Conservation (phyloP, 345 rosid genomes). For the Eucalyptus dawsonii region DNA sequence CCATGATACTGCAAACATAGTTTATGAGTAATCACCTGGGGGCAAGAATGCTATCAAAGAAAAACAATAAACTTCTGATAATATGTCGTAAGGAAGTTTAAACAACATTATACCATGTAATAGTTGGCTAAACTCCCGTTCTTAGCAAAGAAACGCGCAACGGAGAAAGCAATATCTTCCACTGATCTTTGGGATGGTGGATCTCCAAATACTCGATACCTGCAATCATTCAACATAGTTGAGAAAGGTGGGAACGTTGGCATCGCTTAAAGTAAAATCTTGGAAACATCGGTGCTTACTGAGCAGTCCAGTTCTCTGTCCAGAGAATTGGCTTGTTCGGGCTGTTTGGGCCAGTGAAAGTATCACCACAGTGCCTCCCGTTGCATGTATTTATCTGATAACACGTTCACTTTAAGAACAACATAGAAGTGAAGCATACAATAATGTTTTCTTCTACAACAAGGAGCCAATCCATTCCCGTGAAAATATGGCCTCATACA, state of each 20-base stretch:
- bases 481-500: not conserved
- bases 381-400: slow-evolving; percentile 71
- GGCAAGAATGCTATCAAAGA: not conserved
- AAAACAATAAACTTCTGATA: not conserved
- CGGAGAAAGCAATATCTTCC: slow-evolving; percentile 71
- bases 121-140: slow-evolving; percentile 77
- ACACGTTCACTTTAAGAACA: not conserved
- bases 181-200: slow-evolving; percentile 77
- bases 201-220: slow-evolving; percentile 65
- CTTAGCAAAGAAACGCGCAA: slow-evolving; percentile 77
- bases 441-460: not conserved
- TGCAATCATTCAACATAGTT: not conserved
- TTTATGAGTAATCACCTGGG: not conserved
- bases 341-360: slow-evolving; percentile 43
- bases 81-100: not conserved
- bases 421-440: not conserved
- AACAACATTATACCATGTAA: slow-evolving; percentile 53
- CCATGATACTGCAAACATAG: slow-evolving; percentile 60
- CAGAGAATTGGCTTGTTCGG: slow-evolving; percentile 53
- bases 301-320: slow-evolving; percentile 83
- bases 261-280: not conserved
- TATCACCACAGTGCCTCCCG: slow-evolving; percentile 63
- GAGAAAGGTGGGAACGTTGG: not conserved
- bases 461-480: not conserved
- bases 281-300: slow-evolving; percentile 9